Evolutionary conservation across 768 basidiomycete genomes (phyloP), one percentile per base, ranked within the genome.

Genomic region (Pholiota conissans): DNA sequence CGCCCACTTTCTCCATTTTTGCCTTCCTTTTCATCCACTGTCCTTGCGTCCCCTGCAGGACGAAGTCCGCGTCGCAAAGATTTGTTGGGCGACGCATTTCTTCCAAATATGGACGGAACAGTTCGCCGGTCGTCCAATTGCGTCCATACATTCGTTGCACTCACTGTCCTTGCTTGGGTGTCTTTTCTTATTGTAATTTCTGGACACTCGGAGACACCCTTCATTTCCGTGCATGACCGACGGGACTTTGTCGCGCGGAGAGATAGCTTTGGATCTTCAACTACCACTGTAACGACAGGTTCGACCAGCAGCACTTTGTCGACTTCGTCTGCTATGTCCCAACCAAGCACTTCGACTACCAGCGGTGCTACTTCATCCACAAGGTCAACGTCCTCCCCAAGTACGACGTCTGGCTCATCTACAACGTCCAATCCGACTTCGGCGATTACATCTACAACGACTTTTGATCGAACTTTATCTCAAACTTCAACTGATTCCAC

Each of bases 51-150:
- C 49, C 60, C 42, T 45, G 10, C 42, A 45, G 1, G 42, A 39
- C 3, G 24, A 42, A 45, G 11, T 45, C 24, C 24, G 42, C 42
- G 42, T 45, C 50, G 49, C 49, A 32, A 28, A 50, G 51, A 45
- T 18, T 37, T 54, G 45, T 29, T 39, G 35, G 49, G 35, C 47
- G 13, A 37, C 13, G n/a, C 53, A 8, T 29, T 30, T 14, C 45
- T n/a, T 46, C 45, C 50, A 46, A 54, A 52, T 47, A 68, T 68
- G 67, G 58, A 62, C 49, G 57, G 57, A 56, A 22, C 50, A 59
- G 47, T 45, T 61, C 60, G 55, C 57, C 14, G 63, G 49, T 62
- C 62, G 59, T 62, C 58, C 35, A 32, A 55, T 61, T 61, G 57
- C 52, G 47, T 56, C 49, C 61, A 28, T 56, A 39, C 62, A 39